Conservation (phyloP, 2,329 filamentous ascomycete species). For the Xylariaceae sp. region DNA sequence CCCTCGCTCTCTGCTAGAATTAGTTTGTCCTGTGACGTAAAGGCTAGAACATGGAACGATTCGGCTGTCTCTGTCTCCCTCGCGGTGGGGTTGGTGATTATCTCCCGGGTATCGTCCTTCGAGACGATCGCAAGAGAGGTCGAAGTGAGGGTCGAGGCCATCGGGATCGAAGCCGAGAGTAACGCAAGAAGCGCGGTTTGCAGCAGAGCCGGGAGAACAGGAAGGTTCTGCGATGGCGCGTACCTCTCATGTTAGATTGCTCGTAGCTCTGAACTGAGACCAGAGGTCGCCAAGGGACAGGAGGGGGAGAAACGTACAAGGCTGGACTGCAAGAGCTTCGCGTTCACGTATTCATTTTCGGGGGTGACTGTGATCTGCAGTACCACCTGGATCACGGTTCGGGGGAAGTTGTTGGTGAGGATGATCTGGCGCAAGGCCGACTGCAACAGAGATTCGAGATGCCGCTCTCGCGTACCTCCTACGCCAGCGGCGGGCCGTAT, state of each 20-base stretch:
- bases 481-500: conserved; percentile 81
- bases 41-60: conserved; percentile 79
- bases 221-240: conserved; percentile 55
- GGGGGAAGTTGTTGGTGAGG: conserved; percentile 68
- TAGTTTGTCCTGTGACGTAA: conserved; percentile 67
- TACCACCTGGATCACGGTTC: conserved; percentile 73
- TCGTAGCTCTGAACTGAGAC: no score
- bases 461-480: conserved; percentile 76
- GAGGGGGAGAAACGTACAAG: conserved; percentile 42
- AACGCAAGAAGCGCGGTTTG: conserved; percentile 75
- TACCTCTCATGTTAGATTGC: conserved; percentile 7
- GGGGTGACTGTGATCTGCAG: conserved; percentile 70
- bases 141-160: conserved; percentile 66
- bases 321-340: conserved; percentile 54
- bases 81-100: conserved; percentile 57
- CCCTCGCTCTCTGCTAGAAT: conserved; percentile 80
- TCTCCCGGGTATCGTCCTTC: conserved; percentile 34
- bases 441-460: conserved; percentile 73
- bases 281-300: not conserved
- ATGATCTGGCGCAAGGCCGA: conserved; percentile 68
- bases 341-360: conserved; percentile 58
- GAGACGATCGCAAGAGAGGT: conserved; percentile 55
- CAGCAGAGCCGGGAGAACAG: conserved; percentile 73
- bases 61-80: conserved; percentile 55
- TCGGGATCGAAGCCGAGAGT: conserved; percentile 74